Base-by-base conservation (phyloP, 495 filamentous ascomycete species). In the Hyaloscypha bicolor region DNA sequence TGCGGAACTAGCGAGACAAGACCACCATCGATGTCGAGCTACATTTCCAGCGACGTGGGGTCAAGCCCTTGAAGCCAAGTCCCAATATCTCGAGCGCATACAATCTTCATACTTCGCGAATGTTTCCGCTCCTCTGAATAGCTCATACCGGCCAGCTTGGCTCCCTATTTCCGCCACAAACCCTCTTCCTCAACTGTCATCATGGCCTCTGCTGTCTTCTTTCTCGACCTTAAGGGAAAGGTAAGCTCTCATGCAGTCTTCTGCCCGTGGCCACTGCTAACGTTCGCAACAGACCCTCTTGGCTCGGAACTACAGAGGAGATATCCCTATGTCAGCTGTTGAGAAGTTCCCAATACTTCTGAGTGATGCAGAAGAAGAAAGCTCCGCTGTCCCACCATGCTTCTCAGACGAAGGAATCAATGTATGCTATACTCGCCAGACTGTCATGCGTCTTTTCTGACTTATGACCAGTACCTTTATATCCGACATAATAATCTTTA, bases 141-240 rank as follows among this genome's bases (percentile, higher is more conserved):
- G 16, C 32, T 35, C 63, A 33, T 39, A 19, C 53, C 58, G 60
- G 67, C 70, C 66, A 21, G 14, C 51, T 48, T 39, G 45, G 63
- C 63, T 64, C 39, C 31, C 31, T 31, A n/a, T n/a, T 2, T 35
- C 31, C 25, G 2, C 21, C 42, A 9, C 59, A 51, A 29, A 56
- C 12, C 63, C 11, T 37, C 59, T 33, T 31, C 21, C 19, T 32
- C 33, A 32, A 60, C 29, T 52, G 33, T 29, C 67, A 84, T 74
- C 75, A 99, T 98, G 96, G 95, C 95, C 70, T 99, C 96, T 62
- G 96, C 96, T 53, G 76, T 99, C 76, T 99, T 99, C 86, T 99
- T 99, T 78, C 90, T 99, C 73, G 96, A 99, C 79, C 85, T 99
- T 63, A 99, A 99, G 91, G 96, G 96, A 90, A 99, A 99, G 90